phyloP scores from a whole-genome alignment of 2,329 filamentous ascomycete genomes.

The Phoma sp. region DNA sequence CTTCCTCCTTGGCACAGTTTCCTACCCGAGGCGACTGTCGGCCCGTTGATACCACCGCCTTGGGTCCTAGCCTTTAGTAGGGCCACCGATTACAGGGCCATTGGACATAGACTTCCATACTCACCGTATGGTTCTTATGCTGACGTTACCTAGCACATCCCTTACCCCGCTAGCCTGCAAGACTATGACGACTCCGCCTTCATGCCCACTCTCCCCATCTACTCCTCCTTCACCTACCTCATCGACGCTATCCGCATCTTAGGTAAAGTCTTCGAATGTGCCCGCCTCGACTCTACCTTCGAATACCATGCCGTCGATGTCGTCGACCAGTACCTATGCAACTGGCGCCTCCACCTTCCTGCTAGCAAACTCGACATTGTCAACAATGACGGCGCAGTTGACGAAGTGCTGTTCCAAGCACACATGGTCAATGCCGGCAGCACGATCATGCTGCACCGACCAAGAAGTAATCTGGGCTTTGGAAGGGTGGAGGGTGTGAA shows the following conservation, averaged over 20 bases:
- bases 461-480: conserved; percentile 49
- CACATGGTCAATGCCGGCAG: conserved; percentile 71
- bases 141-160: conserved; percentile 40
- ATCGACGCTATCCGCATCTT: conserved; percentile 83
- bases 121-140: background rate
- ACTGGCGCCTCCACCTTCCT: conserved; percentile 83
- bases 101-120: background rate
- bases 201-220: conserved; percentile 71
- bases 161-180: conserved; percentile 62
- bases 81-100: background rate
- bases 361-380: conserved; percentile 73
- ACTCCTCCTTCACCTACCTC: conserved; percentile 86
- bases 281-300: conserved; percentile 43
- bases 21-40: conserved; percentile 12
- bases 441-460: conserved; percentile 55
- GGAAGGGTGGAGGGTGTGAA: conserved; percentile 55
- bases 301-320: conserved; percentile 58
- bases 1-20: conserved; percentile 16
- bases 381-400: conserved; percentile 70
- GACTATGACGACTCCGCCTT: conserved; percentile 81
- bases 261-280: conserved; percentile 72
- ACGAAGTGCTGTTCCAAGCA: conserved; percentile 92
- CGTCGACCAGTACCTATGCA: conserved; percentile 69
- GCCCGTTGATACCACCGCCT: background rate
- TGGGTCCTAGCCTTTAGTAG: background rate